Conservation (phyloP, 1,139 yeast genomes). For the Geotrichum aggregatum region DNA sequence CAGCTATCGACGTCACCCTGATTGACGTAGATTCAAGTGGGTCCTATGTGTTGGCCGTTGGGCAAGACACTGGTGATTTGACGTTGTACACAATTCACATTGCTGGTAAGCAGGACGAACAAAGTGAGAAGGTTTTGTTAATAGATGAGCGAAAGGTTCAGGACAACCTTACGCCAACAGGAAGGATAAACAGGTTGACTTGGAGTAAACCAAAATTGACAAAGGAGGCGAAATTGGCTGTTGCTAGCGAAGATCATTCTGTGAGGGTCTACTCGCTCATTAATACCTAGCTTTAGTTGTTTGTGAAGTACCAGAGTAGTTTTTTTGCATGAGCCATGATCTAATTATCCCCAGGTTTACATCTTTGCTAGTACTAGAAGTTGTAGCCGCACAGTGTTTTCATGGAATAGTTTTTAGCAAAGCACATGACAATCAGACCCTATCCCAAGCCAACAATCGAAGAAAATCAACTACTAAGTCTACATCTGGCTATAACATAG, state of each 20-base stretch:
- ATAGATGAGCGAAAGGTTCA: slow-evolving; percentile 37
- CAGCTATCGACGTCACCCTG: slow-evolving; percentile 57
- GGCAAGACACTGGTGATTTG: slow-evolving; percentile 64
- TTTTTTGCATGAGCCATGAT: too few species aligned
- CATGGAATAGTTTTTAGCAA: too few species aligned
- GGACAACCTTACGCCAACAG: slow-evolving; percentile 48
- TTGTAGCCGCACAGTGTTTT: too few species aligned
- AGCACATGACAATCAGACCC: too few species aligned
- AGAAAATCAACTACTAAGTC: too few species aligned
- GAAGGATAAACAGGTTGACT: slow-evolving; percentile 55
- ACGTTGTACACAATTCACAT: slow-evolving; percentile 33
- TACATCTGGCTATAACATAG: too few species aligned
- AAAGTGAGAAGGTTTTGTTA: slow-evolving; percentile 19
- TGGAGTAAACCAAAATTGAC: slow-evolving; percentile 43
- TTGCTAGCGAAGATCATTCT: slow-evolving; percentile 67
- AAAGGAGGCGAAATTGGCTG: slow-evolving; percentile 45
- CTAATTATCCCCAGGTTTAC: too few species aligned
- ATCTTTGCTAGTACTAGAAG: too few species aligned
- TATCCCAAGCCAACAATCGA: too few species aligned
- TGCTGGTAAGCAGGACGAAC: slow-evolving; percentile 17
- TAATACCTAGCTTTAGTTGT: background rate
- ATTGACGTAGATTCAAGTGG: background rate
- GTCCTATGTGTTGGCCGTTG: slow-evolving; percentile 54
- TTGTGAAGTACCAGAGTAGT: too few species aligned
- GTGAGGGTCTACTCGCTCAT: slow-evolving; percentile 34